Base-by-base conservation (phyloP, 371 early-diverging fungal genomes). In the Apophysomyces elegans region DNA sequence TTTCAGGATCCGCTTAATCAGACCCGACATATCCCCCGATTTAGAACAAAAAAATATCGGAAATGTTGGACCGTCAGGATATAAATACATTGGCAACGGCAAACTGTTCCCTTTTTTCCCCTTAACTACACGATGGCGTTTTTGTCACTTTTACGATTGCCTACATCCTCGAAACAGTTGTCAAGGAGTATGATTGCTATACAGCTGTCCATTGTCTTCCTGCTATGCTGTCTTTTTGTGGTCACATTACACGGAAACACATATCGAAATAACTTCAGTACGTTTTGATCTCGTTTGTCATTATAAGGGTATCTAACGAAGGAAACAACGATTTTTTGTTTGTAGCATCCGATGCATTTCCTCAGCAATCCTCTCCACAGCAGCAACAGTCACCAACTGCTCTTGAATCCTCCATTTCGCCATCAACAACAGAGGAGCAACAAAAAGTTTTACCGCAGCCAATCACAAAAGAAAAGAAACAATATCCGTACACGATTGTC, bases 401-500 rank as follows among this genome's bases (percentile, higher is more conserved):
- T 2, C 5, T 21, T 21, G 9, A 9, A 50, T 50, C 21, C 9
- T 50, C 21, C 9, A 2, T 26, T 9, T 50, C 21, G 35, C n/a
- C 4, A 21, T 26, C 21, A 26, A 50, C 54, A 5, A 5, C 54
- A 11, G 8, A 50, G 54, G 21, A 16, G 8, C 54, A 50, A 18
- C 50, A 50, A 50, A 50, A 50, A 50, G 21, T 21, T 50, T 50
- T 50, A 50, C 54, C 54, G 54, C 21, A 50, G 54, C 54, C 54
- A 50, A 50, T 50, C 54, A 50, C 21, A 21, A 50, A 43, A 5
- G 21, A 45, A 57, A 54, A 39, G 65, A 68, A 58, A 78, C 58
- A 69, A 8, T 64, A 59, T 37, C 70, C 77, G n/a, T 76, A 68
- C 56, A 87, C 86, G 4, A 83, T 87, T 26, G 78, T 84, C 37